phyloP scores from a whole-genome alignment of 371 early-diverging fungal genomes.

The Zancudomyces culisetae region DNA sequence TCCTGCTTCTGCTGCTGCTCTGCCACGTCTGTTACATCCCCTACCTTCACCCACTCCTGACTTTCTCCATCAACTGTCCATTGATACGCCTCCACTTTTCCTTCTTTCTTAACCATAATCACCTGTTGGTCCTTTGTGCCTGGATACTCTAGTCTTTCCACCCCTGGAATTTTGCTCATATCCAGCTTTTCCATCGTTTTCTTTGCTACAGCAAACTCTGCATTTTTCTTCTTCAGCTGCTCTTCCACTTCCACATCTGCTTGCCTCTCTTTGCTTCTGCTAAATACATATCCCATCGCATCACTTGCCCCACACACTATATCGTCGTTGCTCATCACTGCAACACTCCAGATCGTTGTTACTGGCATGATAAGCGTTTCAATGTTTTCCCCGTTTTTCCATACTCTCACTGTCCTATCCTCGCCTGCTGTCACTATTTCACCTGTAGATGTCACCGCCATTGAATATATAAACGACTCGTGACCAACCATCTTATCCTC shows the following conservation, averaged over 20 bases:
- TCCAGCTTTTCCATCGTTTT: constrained; percentile 78
- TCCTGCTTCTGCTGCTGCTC: constrained; percentile 52
- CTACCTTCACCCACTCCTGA: constrained; percentile 74
- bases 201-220: constrained; percentile 18
- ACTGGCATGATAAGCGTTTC: constrained; percentile 80
- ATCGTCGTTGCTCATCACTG: constrained; percentile 60
- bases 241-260: constrained; percentile 36
- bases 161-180: constrained; percentile 56
- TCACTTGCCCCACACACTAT: constrained; percentile 77
- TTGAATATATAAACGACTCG: constrained; percentile 80
- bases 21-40: constrained; percentile 84
- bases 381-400: constrained; percentile 42
- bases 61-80: constrained; percentile 49
- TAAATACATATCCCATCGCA: constrained; percentile 60
- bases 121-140: constrained; percentile 76
- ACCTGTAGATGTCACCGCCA: constrained; percentile 45
- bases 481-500: constrained; percentile 77
- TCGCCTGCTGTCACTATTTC: constrained; percentile 81
- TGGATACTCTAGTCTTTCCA: constrained; percentile 36
- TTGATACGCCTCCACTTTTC: constrained; percentile 24
- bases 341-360: constrained; percentile 80
- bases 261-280: constrained; percentile 33
- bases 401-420: constrained; percentile 75
- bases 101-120: constrained; percentile 49
- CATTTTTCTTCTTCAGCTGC: constrained; percentile 51